phyloP scores from a whole-genome alignment of 2,329 filamentous ascomycete species.

The Neurospora sp. region DNA sequence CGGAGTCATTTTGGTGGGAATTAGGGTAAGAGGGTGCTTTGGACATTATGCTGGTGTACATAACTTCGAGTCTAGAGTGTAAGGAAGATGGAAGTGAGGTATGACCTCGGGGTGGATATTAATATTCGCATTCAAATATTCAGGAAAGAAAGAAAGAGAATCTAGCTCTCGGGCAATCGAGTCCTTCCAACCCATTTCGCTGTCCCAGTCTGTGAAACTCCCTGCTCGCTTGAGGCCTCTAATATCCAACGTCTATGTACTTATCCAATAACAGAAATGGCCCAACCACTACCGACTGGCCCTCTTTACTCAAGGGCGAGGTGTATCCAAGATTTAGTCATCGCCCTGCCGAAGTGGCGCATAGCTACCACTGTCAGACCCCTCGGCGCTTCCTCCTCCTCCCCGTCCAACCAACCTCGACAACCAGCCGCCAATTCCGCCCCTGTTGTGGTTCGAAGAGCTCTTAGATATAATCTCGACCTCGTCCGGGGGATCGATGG shows the following conservation, averaged over 20 bases:
- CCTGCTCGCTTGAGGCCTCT: background rate
- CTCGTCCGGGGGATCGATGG: conserved; percentile 69
- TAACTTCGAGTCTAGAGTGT: background rate
- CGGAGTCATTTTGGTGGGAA: background rate
- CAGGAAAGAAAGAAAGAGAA: background rate
- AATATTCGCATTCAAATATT: background rate
- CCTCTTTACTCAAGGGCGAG: background rate
- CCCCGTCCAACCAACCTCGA: conserved; percentile 31
- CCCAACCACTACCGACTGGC: background rate
- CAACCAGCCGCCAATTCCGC: conserved; percentile 42
- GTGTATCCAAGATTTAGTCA: conserved; percentile 20
- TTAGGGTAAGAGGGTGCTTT: background rate
- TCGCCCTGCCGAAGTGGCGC: conserved; percentile 31
- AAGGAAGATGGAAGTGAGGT: background rate
- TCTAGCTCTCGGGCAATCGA: background rate
- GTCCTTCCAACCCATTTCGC: background rate
- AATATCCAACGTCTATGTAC: background rate
- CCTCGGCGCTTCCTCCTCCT: conserved; percentile 23
- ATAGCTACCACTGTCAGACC: conserved; percentile 26
- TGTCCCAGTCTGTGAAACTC: background rate
- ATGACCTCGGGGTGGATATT: background rate
- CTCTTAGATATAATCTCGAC: conserved; percentile 22
- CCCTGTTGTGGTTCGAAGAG: conserved; percentile 21
- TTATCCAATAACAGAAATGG: background rate
- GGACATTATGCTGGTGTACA: background rate